Evolutionary conservation across 148 eudicot species (phyloP), one percentile per base, ranked within the genome.

Genomic region (Camellia sinensis): DNA sequence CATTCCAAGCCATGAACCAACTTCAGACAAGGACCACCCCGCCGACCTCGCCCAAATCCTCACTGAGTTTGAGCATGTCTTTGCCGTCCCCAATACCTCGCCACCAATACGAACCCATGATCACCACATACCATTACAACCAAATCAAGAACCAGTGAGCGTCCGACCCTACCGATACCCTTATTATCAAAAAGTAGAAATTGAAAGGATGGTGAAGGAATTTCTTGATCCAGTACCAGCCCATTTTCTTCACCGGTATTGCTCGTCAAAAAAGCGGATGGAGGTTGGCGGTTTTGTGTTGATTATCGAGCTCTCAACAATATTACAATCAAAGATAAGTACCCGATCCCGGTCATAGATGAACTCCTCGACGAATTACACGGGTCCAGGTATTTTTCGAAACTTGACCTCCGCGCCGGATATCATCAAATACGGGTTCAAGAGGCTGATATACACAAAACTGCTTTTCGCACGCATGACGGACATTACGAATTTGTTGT

Each of bases 231-330:
- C 0, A 73, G 76, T 43, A 19, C 22, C 45, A 73, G 61, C 14
- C 76, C 76, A 3, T 73, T 73, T 37, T 73, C 76, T 14, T 73
- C 76, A 7, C 59, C 59, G 0, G 15, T 54, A 10, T 54, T 54
- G 11, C 11, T 54, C 12, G 59, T 54, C 0, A 54, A 54, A 54
- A 54, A 54, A 13, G 0, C 12, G 0, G 59, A 54, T 54, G 59
- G 59, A 2, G 11, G 12, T 13, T 54, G 11, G 59, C 59, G 15
- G 11, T 54, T 9, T 54, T 54, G 59, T 54, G 59, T 54, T 2
- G 77, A 74, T 8, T 74, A 56, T 44, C 13, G 48, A 18, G 61
- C 77, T 37, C 43, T 74, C 21, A 74, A 74, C 43, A 15, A 54
- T 0, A 2, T 54, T 0, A 74, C 77, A 0, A 19, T 74, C 2